A percentile compares a stretch with the other conserved stretches of the same genome.
Evolutionary conservation across 2,329 filamentous ascomycete species (phyloP).

Genomic region (Aspergillus sp.): DNA sequence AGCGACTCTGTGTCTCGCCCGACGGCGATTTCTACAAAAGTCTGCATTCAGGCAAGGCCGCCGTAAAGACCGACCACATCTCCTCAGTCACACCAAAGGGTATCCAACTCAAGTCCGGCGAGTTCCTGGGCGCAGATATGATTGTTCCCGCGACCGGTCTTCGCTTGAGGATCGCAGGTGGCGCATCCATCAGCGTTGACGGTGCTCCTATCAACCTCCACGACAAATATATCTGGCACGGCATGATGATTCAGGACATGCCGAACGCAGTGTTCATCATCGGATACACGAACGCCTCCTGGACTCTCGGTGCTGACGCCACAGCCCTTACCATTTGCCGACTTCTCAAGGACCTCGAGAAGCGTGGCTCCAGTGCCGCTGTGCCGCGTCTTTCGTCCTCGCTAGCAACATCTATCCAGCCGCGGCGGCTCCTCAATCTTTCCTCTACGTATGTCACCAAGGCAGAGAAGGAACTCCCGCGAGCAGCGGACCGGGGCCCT

Average conservation of each 20-base stretch:
- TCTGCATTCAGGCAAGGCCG: conserved; percentile 51
- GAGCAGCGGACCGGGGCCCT: conserved; percentile 39
- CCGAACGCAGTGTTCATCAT: conserved; percentile 44
- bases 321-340: conserved; percentile 41
- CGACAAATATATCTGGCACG: conserved; percentile 45
- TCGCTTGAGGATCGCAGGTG: conserved; percentile 41
- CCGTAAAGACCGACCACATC: conserved; percentile 58
- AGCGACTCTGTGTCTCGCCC: conserved; percentile 71
- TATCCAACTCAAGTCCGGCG: conserved; percentile 50
- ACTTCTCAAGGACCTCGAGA: conserved; percentile 34
- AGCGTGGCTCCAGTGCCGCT: conserved; percentile 24
- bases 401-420: conserved; percentile 22
- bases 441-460: conserved; percentile 43
- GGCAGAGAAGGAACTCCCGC: conserved; percentile 35
- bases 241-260: conserved; percentile 45
- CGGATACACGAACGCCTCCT: conserved; percentile 46
- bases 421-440: conserved; percentile 35
- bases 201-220: conserved; percentile 33
- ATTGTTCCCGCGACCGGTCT: conserved; percentile 48
- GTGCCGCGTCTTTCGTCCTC: conserved; percentile 27
- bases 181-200: conserved; percentile 37
- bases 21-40: conserved; percentile 60
- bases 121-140: conserved; percentile 42
- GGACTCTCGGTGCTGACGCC: conserved; percentile 47
- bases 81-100: conserved; percentile 49